Conservation (phyloP, 78 protist genomes). For the Capsaspora owczarzaki region DNA sequence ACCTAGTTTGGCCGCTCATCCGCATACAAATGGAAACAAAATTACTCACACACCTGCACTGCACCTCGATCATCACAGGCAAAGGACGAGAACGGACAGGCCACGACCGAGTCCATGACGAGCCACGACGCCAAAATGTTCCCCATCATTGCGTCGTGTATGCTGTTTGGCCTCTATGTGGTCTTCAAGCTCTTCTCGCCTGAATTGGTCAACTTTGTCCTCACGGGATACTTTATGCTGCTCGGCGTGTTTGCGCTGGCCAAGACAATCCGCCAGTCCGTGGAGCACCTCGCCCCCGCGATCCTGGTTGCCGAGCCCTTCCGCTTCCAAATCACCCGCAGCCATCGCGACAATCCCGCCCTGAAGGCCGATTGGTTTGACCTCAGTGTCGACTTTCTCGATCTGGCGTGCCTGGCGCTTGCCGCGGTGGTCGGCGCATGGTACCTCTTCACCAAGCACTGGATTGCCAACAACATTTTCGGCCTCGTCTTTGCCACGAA, state of each 20-base stretch:
- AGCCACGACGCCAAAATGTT: slow-evolving; percentile 52
- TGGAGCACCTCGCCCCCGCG: background rate
- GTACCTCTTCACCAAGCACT: slow-evolving; percentile 59
- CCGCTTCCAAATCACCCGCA: too few relatives aligned
- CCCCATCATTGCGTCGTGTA: slow-evolving; percentile 39
- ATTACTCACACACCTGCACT: too few relatives aligned
- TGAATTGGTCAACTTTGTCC: slow-evolving; percentile 31
- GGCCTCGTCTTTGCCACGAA: slow-evolving; percentile 58
- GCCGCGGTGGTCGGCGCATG: background rate
- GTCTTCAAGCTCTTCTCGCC: slow-evolving; percentile 38
- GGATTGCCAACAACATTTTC: slow-evolving; percentile 78
- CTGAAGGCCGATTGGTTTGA: too few relatives aligned
- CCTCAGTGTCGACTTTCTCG: background rate
- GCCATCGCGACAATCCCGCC: too few relatives aligned
- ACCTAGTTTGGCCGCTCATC: too few relatives aligned
- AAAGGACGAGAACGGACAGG: background rate
- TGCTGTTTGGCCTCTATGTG: slow-evolving; percentile 40
- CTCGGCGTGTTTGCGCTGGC: slow-evolving; percentile 33
- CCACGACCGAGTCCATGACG: slow-evolving; percentile 14
- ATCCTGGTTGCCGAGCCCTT: too few relatives aligned
- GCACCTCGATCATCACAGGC: too few relatives aligned
- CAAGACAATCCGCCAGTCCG: background rate
- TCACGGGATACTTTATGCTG: slow-evolving; percentile 34
- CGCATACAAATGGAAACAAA: too few relatives aligned
- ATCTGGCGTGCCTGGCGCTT: background rate